Conservation (phyloP, 2,329 filamentous ascomycete species). For the Pezicula neosporulosa region DNA sequence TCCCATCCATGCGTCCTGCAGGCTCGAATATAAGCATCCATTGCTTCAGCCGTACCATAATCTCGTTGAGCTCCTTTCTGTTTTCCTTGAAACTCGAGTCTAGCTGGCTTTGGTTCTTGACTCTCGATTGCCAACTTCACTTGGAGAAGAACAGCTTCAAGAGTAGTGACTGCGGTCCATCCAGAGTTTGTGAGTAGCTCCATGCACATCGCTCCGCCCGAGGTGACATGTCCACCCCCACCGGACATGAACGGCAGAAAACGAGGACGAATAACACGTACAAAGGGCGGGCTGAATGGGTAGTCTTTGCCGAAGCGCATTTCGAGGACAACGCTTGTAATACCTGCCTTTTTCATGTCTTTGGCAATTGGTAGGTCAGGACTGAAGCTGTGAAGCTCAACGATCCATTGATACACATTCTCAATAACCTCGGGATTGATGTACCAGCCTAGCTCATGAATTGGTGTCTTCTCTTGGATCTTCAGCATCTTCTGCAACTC, state of each 20-base stretch:
- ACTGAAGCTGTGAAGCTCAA: conserved; percentile 84
- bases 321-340: conserved; percentile 74
- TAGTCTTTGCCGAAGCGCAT: conserved; percentile 75
- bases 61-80: conserved; percentile 30
- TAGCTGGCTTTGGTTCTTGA: conserved; percentile 66
- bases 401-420: conserved; percentile 83
- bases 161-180: conserved; percentile 69
- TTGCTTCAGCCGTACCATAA: conserved; percentile 68
- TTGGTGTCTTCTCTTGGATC: conserved; percentile 56
- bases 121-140: conserved; percentile 73
- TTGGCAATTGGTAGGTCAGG: conserved; percentile 61
- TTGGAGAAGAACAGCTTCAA: conserved; percentile 79
- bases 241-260: conserved; percentile 70
- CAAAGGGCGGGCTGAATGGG: conserved; percentile 77
- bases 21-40: conserved; percentile 69
- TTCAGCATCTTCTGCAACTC: conserved; percentile 63
- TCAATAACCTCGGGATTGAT: conserved; percentile 56
- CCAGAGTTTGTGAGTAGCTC: conserved; percentile 79
- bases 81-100: conserved; percentile 43
- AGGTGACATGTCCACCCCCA: conserved; percentile 83
- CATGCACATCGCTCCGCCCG: conserved; percentile 80
- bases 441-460: conserved; percentile 77
- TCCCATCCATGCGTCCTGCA: conserved; percentile 70
- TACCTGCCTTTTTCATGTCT: conserved; percentile 63
- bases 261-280: conserved; percentile 76